Percentiles rank a stretch among this genome's conserved stretches.
Evolutionary conservation across 495 filamentous ascomycete species (phyloP).

Genomic region (Pseudevernia furfuracea): DNA sequence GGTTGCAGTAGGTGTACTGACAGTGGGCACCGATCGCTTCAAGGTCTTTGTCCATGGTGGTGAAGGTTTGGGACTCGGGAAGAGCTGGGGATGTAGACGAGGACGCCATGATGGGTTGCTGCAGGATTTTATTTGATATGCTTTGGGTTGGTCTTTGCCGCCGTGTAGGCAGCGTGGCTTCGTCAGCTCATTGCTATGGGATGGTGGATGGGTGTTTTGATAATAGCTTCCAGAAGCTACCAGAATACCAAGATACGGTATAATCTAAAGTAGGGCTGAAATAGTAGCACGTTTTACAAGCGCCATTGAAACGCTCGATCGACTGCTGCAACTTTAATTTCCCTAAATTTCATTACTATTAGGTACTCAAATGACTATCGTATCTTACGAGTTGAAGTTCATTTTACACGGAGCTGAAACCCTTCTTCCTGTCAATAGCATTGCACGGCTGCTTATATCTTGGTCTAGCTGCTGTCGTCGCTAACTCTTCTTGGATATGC

Average conservation of each 20-base stretch:
- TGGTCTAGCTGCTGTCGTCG: neutral
- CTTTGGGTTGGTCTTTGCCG: neutral
- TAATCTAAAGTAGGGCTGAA: conserved; percentile 6
- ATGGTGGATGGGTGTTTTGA: neutral
- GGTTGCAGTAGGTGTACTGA: conserved; percentile 81
- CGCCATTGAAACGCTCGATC: neutral
- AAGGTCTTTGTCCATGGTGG: conserved; percentile 60
- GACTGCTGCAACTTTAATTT: neutral
- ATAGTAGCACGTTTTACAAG: neutral
- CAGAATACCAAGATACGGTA: neutral
- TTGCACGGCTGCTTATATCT: neutral
- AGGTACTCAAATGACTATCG: no score
- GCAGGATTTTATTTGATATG: neutral
- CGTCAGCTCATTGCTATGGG: conserved; percentile 22
- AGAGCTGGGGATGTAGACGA: conserved; percentile 13
- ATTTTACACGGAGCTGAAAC: neutral
- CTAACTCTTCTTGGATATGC: neutral
- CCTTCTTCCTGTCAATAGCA: neutral
- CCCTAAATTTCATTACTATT: neutral
- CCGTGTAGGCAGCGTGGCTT: conserved; percentile 19
- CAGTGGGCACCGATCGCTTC: conserved; percentile 85
- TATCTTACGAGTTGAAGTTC: no score
- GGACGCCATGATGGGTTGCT: conserved; percentile 21
- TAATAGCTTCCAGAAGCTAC: conserved; percentile 18
- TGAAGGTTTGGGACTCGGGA: conserved; percentile 38